phyloP scores from a whole-genome alignment of 1,139 yeast species.

The Candida sp. region DNA sequence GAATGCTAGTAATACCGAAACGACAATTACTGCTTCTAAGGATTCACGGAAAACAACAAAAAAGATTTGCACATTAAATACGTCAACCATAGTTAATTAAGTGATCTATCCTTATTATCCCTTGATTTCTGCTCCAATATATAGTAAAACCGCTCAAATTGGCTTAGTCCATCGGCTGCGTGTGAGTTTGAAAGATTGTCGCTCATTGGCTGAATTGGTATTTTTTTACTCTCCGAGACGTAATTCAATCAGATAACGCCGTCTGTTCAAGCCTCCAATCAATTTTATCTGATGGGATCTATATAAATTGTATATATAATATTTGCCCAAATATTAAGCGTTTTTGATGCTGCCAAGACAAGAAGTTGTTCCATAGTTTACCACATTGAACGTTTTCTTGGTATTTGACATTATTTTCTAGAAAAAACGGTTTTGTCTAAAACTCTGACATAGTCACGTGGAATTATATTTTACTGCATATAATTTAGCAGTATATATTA shows the following conservation, averaged over 20 bases:
- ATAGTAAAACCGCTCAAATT: no score
- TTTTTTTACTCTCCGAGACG: no score
- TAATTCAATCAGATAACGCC: no score
- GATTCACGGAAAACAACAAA: constrained; percentile 86
- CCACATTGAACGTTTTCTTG: background rate
- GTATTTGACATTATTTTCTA: background rate
- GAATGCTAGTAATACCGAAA: constrained; percentile 82
- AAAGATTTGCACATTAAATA: constrained; percentile 55
- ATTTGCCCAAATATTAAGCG: no score
- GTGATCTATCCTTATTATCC: no score
- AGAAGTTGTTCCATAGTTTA: background rate
- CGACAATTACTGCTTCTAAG: constrained; percentile 80
- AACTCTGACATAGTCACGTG: background rate
- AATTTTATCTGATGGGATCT: background rate
- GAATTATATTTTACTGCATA: no score
- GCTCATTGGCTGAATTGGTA: background rate
- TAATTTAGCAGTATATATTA: no score
- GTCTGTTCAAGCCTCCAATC: background rate
- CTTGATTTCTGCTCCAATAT: no score
- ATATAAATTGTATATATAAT: no score
- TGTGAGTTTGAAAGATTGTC: background rate
- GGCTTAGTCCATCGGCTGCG: background rate
- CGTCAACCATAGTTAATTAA: constrained; percentile 24
- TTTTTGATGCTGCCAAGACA: no score
- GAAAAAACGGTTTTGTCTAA: no score